A percentile compares a stretch with the other conserved stretches of the same genome.
phyloP scores from a whole-genome alignment of 2,329 filamentous ascomycete genomes.

The Trichoderma gracile region DNA sequence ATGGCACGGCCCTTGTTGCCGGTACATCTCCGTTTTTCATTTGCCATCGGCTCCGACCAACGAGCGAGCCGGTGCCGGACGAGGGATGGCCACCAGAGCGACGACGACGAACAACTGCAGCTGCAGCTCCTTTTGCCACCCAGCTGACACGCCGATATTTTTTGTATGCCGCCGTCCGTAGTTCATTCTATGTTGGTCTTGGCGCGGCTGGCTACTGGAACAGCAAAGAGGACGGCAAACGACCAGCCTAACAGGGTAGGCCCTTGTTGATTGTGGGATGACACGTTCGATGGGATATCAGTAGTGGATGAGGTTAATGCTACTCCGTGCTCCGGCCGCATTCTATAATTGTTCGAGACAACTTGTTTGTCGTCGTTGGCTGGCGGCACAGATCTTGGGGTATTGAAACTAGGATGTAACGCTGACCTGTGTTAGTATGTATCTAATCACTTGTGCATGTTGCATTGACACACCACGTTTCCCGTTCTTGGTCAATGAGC shows the following conservation, averaged over 20 bases:
- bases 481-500: no score
- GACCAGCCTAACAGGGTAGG: constrained; percentile 7
- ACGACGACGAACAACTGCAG: not conserved
- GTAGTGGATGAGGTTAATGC: constrained; percentile 19
- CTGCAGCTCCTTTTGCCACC: constrained; percentile 10
- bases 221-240: constrained; percentile 10
- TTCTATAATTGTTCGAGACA: not conserved
- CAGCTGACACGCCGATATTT: not conserved
- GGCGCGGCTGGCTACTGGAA: constrained; percentile 11
- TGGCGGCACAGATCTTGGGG: not conserved
- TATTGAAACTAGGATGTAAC: not conserved
- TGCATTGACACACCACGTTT: no score
- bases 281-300: constrained; percentile 17
- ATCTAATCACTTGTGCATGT: no score
- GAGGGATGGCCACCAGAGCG: not conserved
- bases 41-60: constrained; percentile 16
- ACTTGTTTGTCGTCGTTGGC: not conserved
- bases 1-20: not conserved
- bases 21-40: constrained; percentile 10
- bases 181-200: not conserved
- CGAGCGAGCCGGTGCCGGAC: not conserved
- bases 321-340: not conserved
- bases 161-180: not conserved
- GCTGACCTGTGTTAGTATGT: not conserved
- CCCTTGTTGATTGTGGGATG: constrained; percentile 11